Percentiles rank a stretch among this genome's conserved stretches.
phyloP scores from a whole-genome alignment of 768 basidiomycete species.

The Termitomyces heimii region DNA sequence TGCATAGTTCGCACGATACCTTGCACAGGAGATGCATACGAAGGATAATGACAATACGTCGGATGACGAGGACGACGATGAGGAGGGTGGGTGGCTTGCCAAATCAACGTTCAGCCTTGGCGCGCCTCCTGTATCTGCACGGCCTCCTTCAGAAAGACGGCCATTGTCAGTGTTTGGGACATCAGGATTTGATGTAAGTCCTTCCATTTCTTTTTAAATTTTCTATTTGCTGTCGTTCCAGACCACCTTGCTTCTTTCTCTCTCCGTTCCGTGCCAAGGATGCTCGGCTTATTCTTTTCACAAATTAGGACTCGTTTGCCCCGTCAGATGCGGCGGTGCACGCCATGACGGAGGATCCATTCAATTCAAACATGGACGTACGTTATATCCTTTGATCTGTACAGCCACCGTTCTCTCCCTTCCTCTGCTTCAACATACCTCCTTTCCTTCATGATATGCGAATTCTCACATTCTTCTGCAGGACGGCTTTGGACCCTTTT shows the following conservation, averaged over 20 bases:
- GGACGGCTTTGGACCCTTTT: constrained; percentile 79
- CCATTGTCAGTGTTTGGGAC: constrained; percentile 26
- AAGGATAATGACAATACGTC: constrained; percentile 53
- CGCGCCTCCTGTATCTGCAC: constrained; percentile 40
- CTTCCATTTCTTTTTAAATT: background rate
- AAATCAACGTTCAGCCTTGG: constrained; percentile 66
- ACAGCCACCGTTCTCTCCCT: background rate
- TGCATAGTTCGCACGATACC: constrained; percentile 71
- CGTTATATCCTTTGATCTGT: constrained; percentile 9
- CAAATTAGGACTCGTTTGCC: constrained; percentile 46
- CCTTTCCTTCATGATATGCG: background rate
- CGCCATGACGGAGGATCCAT: constrained; percentile 41
- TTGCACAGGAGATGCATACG: constrained; percentile 67
- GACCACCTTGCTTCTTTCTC: background rate
- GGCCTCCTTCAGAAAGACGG: constrained; percentile 39
- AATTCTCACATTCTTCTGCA: constrained; percentile 19
- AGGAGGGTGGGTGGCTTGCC: constrained; percentile 76
- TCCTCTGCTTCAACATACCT: background rate
- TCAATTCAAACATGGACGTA: constrained; percentile 51
- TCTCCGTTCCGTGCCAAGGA: background rate
- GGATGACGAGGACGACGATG: constrained; percentile 65
- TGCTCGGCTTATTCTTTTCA: background rate
- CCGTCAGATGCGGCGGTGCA: constrained; percentile 28
- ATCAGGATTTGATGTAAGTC: constrained; percentile 51
- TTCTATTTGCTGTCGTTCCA: background rate